Evolutionary conservation across 148 eudicot species (phyloP).

Genomic region (Fagopyrum homotropicum): DNA sequence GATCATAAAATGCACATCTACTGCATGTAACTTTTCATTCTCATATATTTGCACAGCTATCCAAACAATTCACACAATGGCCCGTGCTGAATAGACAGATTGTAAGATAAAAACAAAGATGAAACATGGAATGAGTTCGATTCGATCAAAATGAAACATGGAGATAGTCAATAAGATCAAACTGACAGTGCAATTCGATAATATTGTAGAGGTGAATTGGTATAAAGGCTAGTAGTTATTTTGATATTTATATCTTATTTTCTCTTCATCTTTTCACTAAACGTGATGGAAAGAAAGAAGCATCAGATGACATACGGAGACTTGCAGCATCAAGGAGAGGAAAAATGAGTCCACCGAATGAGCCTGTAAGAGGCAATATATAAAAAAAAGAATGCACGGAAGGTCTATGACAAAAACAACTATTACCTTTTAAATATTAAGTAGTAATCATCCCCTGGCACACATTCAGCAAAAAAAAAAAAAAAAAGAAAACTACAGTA

Average conservation of each 20-base stretch:
- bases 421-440: neutral
- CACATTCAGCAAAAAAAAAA: neutral
- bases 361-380: neutral
- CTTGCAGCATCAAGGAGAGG: neutral
- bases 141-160: neutral
- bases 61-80: neutral
- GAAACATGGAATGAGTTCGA: neutral
- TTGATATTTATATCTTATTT: neutral
- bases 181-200: neutral
- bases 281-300: neutral
- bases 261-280: neutral
- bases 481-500: neutral
- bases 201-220: neutral
- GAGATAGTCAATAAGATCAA: too few species aligned
- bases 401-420: neutral
- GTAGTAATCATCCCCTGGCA: neutral
- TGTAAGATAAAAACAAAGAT: slow-evolving; percentile 1
- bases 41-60: neutral
- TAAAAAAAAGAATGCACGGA: neutral
- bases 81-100: neutral
- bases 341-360: neutral
- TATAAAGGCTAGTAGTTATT: neutral
- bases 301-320: neutral
- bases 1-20: neutral
- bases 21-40: neutral